These are phyloP conservation scores for Roridomyces roridus DNA, from an alignment of 768 basidiomycete genomes.

Conservation along the genomic window DNA sequence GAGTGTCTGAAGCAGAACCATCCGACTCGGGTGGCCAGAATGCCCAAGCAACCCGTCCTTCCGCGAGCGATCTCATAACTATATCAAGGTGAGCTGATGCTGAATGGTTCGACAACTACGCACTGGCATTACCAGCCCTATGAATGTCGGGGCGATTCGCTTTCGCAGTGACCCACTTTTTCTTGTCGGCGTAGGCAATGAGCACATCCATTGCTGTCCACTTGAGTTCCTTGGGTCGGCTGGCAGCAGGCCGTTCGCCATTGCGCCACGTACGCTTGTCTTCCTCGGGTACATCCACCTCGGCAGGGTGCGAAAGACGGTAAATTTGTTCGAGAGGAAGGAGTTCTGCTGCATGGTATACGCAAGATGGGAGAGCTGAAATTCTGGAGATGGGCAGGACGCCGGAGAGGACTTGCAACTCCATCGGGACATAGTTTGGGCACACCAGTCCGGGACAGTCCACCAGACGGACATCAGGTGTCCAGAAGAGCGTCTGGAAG, in stretches of 20 bases:
- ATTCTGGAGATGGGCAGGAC: constrained; percentile 83
- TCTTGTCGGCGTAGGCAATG: constrained; percentile 74
- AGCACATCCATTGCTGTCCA: constrained; percentile 94
- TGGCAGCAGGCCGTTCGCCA: constrained; percentile 39
- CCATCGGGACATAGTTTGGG: constrained; percentile 83
- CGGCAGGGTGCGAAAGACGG: constrained; percentile 58
- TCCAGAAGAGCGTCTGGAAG: constrained; percentile 94
- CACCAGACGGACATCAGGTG: constrained; percentile 82
- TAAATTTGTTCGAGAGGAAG: constrained; percentile 82
- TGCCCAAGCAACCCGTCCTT: constrained; percentile 82
- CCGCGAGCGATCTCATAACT: constrained; percentile 87
- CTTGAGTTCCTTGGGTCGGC: constrained; percentile 26
- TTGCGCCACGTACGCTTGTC: constrained; percentile 86
- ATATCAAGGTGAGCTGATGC: neutral
- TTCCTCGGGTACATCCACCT: constrained; percentile 39
- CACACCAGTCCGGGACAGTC: constrained; percentile 97
- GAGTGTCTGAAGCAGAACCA: constrained; percentile 29
- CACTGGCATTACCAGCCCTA: constrained; percentile 89
- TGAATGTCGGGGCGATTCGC: constrained; percentile 89
- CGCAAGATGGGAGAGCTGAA: constrained; percentile 83
- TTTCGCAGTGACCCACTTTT: constrained; percentile 90
- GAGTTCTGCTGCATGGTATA: constrained; percentile 68
- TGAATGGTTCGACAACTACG: constrained; percentile 32
- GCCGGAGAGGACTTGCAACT: constrained; percentile 79
- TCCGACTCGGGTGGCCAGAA: constrained; percentile 76